phyloP scores from a whole-genome alignment of 257 asterid species.

The Nicotiana tabacum region DNA sequence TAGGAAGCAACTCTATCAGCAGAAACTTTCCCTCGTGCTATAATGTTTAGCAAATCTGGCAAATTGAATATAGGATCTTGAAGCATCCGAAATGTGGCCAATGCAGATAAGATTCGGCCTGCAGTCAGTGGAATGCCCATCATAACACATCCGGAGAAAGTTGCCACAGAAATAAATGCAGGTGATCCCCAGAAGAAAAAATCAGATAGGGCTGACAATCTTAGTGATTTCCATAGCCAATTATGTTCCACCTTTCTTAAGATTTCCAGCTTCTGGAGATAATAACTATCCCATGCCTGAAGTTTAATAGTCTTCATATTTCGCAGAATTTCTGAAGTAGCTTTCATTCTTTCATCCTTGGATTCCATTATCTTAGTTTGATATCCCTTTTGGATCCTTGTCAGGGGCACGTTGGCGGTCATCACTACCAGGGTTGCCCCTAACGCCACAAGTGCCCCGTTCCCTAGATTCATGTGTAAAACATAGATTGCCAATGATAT shows the following conservation, averaged over 20 bases:
- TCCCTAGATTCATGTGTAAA: constrained; percentile 67
- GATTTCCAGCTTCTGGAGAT: constrained; percentile 47
- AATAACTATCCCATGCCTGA: constrained; percentile 85
- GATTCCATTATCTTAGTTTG: constrained; percentile 85
- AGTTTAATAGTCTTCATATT: constrained; percentile 85
- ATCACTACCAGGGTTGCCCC: constrained; percentile 57
- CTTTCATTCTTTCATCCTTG: constrained; percentile 84
- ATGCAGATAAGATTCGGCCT: constrained; percentile 76
- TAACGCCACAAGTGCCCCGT: constrained; percentile 66
- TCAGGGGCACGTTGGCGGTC: constrained; percentile 76
- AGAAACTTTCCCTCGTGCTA: constrained; percentile 92
- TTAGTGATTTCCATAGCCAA: constrained; percentile 86
- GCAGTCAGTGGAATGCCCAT: constrained; percentile 94
- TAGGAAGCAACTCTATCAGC: constrained; percentile 78
- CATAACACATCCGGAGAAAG: constrained; percentile 79
- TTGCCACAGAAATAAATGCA: constrained; percentile 67
- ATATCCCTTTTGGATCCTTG: constrained; percentile 55
- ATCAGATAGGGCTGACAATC: constrained; percentile 50
- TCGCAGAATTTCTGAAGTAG: constrained; percentile 78
- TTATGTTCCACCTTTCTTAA: constrained; percentile 54
- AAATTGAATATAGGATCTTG: constrained; percentile 92
- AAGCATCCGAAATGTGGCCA: constrained; percentile 95
- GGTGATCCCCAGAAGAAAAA: constrained; percentile 97
- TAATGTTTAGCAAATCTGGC: constrained; percentile 73
- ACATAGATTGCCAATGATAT: constrained; percentile 66